Evolutionary conservation across 768 basidiomycete species (phyloP).

Genomic region (Boletellus ananiceps): DNA sequence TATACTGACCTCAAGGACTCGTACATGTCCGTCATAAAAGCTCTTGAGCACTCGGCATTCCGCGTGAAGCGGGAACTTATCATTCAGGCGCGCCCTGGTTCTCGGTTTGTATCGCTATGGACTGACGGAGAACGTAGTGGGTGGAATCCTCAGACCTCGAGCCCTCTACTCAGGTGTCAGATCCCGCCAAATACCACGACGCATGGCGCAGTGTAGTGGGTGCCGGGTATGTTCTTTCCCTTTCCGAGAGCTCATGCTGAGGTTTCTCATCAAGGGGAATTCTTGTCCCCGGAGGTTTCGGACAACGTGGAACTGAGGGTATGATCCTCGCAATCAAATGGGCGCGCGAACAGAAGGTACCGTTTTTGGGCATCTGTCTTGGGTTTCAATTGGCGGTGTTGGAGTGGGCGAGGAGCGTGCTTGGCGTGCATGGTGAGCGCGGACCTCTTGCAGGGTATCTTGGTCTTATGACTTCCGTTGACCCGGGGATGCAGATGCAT

Average conservation of each 20-base stretch:
- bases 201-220: constrained; percentile 92
- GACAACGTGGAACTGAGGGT: constrained; percentile 88
- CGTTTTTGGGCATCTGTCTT: constrained; percentile 94
- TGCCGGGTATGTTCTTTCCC: constrained; percentile 56
- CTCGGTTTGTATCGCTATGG: background rate
- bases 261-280: constrained; percentile 60
- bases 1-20: constrained; percentile 97
- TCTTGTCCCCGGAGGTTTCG: constrained; percentile 96
- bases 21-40: constrained; percentile 97
- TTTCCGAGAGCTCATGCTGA: constrained; percentile 9
- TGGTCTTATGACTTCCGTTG: constrained; percentile 4
- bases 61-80: constrained; percentile 80
- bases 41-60: constrained; percentile 95
- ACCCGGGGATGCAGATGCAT: constrained; percentile 55
- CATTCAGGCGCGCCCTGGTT: constrained; percentile 57
- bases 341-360: constrained; percentile 90
- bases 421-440: constrained; percentile 58
- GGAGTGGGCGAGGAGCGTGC: constrained; percentile 88
- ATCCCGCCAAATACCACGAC: constrained; percentile 89
- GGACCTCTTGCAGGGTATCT: background rate
- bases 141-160: constrained; percentile 94
- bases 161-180: constrained; percentile 66
- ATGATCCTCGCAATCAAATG: constrained; percentile 99
- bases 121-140: constrained; percentile 53
- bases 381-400: constrained; percentile 97